Evolutionary conservation across 164 flowering plant genomes (phyloP), one percentile per base, ranked within the genome.

Genomic region (Sextonia rubra): DNA sequence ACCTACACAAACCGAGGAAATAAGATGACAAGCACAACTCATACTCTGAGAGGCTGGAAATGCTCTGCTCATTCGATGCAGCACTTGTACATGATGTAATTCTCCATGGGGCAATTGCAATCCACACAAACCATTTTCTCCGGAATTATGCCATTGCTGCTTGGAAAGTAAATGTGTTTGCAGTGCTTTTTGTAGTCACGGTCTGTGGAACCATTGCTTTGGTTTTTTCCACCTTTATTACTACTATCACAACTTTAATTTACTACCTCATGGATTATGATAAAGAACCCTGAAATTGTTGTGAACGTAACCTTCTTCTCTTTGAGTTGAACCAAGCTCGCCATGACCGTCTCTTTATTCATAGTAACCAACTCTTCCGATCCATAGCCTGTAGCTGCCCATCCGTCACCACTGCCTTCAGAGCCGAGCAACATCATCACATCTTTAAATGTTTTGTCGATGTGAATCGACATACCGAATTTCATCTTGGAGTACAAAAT

Each of bases 101-200:
- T 88, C 89, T 92, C 93, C 95, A 92, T 90, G 0, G 78, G 76
- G 22, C 83, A 80, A 26, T 86, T 87, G 90, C 78, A n/a, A n/a
- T n/a, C n/a, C n/a, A n/a, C n/a, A n/a, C n/a, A n/a, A n/a, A n/a
- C n/a, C n/a, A n/a, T n/a, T n/a, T n/a, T n/a, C n/a, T n/a, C n/a
- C n/a, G n/a, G n/a, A n/a, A n/a, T n/a, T n/a, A n/a, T n/a, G n/a
- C 37, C 15, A 76, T 69, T 85, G 89, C 2, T 87, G 85, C 4
- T 90, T 74, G 94, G 93, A 18, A 91, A 82, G 24, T 84, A 81
- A 12, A 92, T 87, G 65, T 88, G 82, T 79, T 80, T 83, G 85
- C 98, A 92, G 74, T 86, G 98, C n/a, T 86, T 83, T 20, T 81
- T 84, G 2, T 84, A 77, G 63, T 79, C 85, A 1, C 62, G 83